These are phyloP conservation scores for Neoboletus magnificus DNA, from an alignment of 768 basidiomycete species.

Conservation along the genomic window DNA sequence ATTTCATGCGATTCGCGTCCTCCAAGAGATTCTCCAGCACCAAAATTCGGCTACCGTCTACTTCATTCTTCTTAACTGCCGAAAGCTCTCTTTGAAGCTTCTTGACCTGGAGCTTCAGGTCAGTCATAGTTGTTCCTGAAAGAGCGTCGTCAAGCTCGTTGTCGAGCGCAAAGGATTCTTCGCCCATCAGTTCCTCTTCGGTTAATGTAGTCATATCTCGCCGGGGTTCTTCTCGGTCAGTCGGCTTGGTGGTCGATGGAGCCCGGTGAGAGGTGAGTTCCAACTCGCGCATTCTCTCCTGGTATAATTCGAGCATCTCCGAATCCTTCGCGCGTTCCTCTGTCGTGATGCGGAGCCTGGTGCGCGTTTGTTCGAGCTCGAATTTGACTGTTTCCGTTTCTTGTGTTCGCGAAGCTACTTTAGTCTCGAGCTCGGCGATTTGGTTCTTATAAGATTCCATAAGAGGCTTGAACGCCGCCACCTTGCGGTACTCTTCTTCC, in stretches of 20 bases:
- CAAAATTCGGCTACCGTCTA: conserved; percentile 68
- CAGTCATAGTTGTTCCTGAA: conserved; percentile 83
- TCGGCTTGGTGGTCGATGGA: conserved; percentile 29
- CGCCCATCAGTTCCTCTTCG: conserved; percentile 47
- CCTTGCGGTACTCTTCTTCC: conserved; percentile 90
- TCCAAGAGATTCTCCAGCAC: conserved; percentile 91
- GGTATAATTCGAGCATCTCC: conserved; percentile 84
- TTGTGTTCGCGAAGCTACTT: conserved; percentile 59
- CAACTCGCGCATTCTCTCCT: conserved; percentile 86
- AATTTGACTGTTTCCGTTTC: conserved; percentile 72
- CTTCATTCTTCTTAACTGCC: conserved; percentile 68
- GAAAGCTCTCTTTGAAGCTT: conserved; percentile 80
- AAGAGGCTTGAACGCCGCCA: conserved; percentile 79
- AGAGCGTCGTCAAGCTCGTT: conserved; percentile 88
- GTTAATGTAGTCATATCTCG: conserved; percentile 31
- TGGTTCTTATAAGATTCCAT: conserved; percentile 92
- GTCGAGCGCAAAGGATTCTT: conserved; percentile 62
- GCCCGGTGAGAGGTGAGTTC: conserved; percentile 64
- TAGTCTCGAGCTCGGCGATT: conserved; percentile 75
- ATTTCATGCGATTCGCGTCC: conserved; percentile 88
- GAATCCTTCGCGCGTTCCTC: conserved; percentile 76
- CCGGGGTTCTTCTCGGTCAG: conserved; percentile 15
- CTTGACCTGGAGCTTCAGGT: conserved; percentile 83
- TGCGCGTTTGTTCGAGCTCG: conserved; percentile 72
- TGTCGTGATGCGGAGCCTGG: conserved; percentile 61